These are phyloP conservation scores for Epichloe sp. DNA, from an alignment of 2,329 filamentous ascomycete species.

Conservation along the genomic window DNA sequence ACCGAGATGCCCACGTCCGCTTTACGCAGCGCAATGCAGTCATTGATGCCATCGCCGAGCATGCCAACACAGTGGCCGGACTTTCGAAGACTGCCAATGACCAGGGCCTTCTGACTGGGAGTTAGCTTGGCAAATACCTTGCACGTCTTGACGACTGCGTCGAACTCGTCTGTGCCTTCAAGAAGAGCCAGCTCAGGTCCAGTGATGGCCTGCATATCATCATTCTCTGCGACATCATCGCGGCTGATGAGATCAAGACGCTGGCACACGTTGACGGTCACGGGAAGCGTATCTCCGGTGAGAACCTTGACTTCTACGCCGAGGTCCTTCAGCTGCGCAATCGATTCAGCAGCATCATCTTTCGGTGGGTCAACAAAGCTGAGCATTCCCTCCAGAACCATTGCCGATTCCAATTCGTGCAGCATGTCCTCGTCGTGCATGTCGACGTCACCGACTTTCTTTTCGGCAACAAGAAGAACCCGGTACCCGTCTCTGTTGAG, in stretches of 20 bases:
- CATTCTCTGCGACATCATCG: constrained; percentile 6
- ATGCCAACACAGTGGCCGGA: constrained; percentile 16
- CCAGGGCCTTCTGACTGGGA: constrained; percentile 14
- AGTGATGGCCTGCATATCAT: constrained; percentile 14
- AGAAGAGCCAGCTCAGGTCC: constrained; percentile 12
- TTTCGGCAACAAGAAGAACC: constrained; percentile 13
- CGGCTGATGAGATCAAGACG: constrained; percentile 11
- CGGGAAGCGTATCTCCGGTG: constrained; percentile 15
- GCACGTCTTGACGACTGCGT: constrained; percentile 12
- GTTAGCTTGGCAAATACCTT: constrained; percentile 17
- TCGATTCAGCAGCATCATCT: constrained; percentile 15
- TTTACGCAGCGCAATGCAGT: constrained; percentile 15
- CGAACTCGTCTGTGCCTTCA: constrained; percentile 10
- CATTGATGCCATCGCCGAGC: constrained; percentile 18
- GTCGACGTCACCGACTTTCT: constrained; percentile 7
- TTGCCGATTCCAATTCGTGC: constrained; percentile 11
- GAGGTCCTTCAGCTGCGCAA: constrained; percentile 10
- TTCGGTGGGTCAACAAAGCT: constrained; percentile 18
- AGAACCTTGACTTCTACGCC: constrained; percentile 18
- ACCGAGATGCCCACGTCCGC: constrained; percentile 18
- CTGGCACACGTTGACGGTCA: constrained; percentile 17
- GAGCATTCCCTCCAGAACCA: constrained; percentile 15
- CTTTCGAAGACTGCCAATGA: constrained; percentile 12
- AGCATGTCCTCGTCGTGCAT: constrained; percentile 11
- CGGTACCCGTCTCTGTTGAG: constrained; percentile 12